Conservation (phyloP, 495 filamentous ascomycete genomes). For the Aspergillus ellipticus region DNA sequence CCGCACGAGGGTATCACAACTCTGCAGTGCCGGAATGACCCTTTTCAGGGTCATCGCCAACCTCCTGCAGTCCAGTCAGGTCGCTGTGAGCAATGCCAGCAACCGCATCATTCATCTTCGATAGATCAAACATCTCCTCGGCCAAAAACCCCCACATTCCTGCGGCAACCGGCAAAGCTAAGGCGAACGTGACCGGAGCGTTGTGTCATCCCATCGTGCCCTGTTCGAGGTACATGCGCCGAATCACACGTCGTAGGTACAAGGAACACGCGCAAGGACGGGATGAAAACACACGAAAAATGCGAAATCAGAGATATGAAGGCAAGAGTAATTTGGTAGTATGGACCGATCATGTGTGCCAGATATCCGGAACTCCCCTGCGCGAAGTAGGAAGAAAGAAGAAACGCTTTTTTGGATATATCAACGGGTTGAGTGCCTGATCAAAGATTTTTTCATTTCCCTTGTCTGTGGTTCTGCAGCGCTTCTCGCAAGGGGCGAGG, state of each 20-base stretch:
- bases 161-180: slow-evolving; percentile 13
- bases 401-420: slow-evolving; percentile 16
- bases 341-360: slow-evolving; percentile 51
- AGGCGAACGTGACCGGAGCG: slow-evolving; percentile 21
- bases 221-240: slow-evolving; percentile 12
- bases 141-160: slow-evolving; percentile 15
- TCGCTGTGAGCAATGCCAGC: slow-evolving; percentile 13
- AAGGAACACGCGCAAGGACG: slow-evolving; percentile 19
- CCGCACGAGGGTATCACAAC: not conserved
- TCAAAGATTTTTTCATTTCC: slow-evolving; percentile 25
- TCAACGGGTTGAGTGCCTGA: slow-evolving; percentile 10
- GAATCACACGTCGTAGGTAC: slow-evolving; percentile 7
- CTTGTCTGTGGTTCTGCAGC: slow-evolving; percentile 38
- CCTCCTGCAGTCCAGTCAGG: not conserved
- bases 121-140: slow-evolving; percentile 7
- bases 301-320: slow-evolving; percentile 14
- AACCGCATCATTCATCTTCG: slow-evolving; percentile 14
- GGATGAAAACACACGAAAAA: slow-evolving; percentile 19
- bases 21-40: not conserved
- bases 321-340: slow-evolving; percentile 38
- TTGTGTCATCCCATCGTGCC: slow-evolving; percentile 15
- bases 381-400: slow-evolving; percentile 22
- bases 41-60: not conserved
- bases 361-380: slow-evolving; percentile 85
- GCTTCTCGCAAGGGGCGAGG: slow-evolving; percentile 34